phyloP scores from a whole-genome alignment of 202 grass and related monocot genomes.

The Hordeum pubiflorum region DNA sequence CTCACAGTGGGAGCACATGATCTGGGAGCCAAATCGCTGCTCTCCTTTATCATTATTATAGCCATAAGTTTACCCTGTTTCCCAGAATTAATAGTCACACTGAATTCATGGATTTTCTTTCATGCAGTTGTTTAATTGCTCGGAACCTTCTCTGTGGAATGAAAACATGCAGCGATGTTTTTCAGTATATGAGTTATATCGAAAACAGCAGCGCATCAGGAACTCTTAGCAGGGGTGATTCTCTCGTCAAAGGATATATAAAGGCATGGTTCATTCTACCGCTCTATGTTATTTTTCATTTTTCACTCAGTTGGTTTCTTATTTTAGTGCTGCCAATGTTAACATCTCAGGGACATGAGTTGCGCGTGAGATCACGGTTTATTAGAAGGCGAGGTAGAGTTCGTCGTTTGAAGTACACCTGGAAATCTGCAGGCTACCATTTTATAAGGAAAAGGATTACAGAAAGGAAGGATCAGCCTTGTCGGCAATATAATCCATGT shows the following conservation, averaged over 20 bases:
- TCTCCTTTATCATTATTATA: not conserved
- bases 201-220: constrained; percentile 57
- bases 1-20: not conserved
- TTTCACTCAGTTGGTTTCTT: constrained; percentile 16
- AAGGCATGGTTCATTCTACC: constrained; percentile 39
- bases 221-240: constrained; percentile 55
- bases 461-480: constrained; percentile 89
- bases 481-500: constrained; percentile 88
- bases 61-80: not conserved
- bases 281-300: not conserved
- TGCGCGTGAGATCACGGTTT: constrained; percentile 68
- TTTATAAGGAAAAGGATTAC: constrained; percentile 95
- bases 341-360: constrained; percentile 55
- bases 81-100: not conserved
- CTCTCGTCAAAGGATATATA: constrained; percentile 86
- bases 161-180: constrained; percentile 93
- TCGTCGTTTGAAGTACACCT: constrained; percentile 89
- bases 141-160: constrained; percentile 91
- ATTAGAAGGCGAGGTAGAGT: constrained; percentile 85
- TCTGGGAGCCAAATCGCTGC: not conserved
- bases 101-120: constrained; percentile 29
- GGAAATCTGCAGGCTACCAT: constrained; percentile 95
- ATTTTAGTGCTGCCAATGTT: constrained; percentile 15
- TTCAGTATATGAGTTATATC: constrained; percentile 87
- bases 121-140: constrained; percentile 78